A percentile compares a stretch with the other conserved stretches of the same genome.
phyloP scores from a whole-genome alignment of 2,329 filamentous ascomycete genomes.

The Epichloe bromicola region DNA sequence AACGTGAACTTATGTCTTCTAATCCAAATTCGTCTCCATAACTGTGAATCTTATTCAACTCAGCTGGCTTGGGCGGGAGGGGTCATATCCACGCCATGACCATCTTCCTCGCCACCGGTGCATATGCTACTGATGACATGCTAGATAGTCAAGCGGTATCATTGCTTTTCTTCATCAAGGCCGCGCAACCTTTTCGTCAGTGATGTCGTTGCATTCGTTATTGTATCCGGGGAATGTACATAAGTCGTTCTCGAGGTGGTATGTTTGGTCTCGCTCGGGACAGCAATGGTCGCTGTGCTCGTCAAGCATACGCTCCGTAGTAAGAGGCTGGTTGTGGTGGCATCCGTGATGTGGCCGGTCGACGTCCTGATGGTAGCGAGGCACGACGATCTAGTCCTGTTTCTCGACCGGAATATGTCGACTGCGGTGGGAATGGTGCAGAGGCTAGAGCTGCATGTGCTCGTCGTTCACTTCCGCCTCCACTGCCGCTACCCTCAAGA shows the following conservation, averaged over 20 bases:
- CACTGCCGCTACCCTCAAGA: background rate
- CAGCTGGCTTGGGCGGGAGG: background rate
- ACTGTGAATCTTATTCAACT: background rate
- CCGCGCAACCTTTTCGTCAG: background rate
- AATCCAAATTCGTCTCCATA: background rate
- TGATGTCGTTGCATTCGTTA: conserved; percentile 2
- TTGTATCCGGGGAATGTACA: background rate
- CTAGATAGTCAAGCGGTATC: background rate
- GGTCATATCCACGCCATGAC: background rate
- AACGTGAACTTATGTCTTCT: background rate
- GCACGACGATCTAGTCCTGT: background rate
- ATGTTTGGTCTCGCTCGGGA: background rate
- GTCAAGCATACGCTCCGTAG: conserved; percentile 3
- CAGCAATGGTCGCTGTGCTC: background rate
- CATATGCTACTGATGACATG: conserved; percentile 1
- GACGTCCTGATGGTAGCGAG: conserved; percentile 1
- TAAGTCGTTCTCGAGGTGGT: background rate
- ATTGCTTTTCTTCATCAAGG: background rate
- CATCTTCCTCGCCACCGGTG: background rate
- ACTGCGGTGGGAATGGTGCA: background rate
- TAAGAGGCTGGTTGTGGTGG: conserved; percentile 1
- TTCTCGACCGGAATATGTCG: conserved; percentile 2
- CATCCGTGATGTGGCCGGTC: conserved; percentile 2
- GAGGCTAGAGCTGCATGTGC: background rate
- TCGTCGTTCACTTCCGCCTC: conserved; percentile 1